Conservation (phyloP, 2,329 filamentous ascomycete species). For the Fusarium zealandicum region DNA sequence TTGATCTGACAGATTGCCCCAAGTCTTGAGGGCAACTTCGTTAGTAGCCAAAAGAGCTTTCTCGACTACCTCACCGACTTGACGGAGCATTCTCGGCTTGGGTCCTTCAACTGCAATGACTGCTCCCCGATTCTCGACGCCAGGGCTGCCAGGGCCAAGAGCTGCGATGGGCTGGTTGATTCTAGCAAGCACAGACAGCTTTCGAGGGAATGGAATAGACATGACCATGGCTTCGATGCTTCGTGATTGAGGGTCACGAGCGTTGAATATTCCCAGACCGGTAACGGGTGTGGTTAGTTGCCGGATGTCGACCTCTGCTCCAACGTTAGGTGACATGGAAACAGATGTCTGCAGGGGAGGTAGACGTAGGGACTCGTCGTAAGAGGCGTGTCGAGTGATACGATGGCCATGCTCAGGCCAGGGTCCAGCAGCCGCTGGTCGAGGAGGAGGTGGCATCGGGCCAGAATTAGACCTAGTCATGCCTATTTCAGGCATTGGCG, state of each 20-base stretch:
- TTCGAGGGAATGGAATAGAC: conserved; percentile 76
- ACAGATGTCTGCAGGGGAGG: conserved; percentile 60
- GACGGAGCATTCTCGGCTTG: conserved; percentile 56
- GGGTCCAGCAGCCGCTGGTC: conserved; percentile 46
- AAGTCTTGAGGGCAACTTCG: conserved; percentile 53
- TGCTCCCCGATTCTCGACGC: conserved; percentile 68
- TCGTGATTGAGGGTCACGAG: conserved; percentile 47
- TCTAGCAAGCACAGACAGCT: conserved; percentile 76
- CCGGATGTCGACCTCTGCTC: conserved; percentile 38
- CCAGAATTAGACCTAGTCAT: conserved; percentile 46
- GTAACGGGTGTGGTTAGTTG: conserved; percentile 40
- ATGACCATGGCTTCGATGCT: conserved; percentile 75
- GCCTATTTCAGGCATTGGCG: conserved; percentile 43
- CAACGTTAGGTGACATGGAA: conserved; percentile 43
- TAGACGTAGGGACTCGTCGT: conserved; percentile 61
- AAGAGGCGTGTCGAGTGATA: conserved; percentile 54
- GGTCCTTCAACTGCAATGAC: conserved; percentile 86
- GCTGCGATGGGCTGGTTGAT: conserved; percentile 73
- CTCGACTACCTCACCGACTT: conserved; percentile 71
- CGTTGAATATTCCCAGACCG: conserved; percentile 36
- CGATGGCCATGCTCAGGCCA: conserved; percentile 45
- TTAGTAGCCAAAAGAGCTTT: conserved; percentile 61
- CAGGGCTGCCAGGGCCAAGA: conserved; percentile 43
- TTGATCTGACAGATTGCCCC: conserved; percentile 48
- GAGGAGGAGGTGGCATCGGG: conserved; percentile 63